phyloP scores from a whole-genome alignment of 2,329 filamentous ascomycete species.

The Fusarium phyllophilum region DNA sequence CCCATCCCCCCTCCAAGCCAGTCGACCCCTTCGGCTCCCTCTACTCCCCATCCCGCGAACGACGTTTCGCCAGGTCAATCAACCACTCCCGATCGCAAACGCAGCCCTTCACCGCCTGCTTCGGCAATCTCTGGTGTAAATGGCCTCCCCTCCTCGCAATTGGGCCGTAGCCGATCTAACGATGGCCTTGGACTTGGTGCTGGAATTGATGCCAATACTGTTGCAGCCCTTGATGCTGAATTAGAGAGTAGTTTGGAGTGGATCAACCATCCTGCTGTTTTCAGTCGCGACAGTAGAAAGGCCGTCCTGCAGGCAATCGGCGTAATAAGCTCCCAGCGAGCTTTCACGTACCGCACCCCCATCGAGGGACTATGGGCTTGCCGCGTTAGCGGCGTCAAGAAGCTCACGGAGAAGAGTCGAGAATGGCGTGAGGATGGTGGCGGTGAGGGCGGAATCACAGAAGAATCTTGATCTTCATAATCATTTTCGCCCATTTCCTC shows the following conservation, averaged over 20 bases:
- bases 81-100: constrained; percentile 64
- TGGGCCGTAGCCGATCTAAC: constrained; percentile 64
- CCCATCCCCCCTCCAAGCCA: constrained; percentile 76
- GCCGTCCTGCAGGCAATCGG: constrained; percentile 96
- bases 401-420: constrained; percentile 82
- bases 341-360: constrained; percentile 90
- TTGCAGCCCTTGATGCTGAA: constrained; percentile 88
- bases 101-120: constrained; percentile 64
- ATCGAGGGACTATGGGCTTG: constrained; percentile 91
- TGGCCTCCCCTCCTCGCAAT: constrained; percentile 54
- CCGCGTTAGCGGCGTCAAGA: constrained; percentile 82
- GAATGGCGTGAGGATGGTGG: constrained; percentile 92
- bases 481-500: constrained; percentile 16
- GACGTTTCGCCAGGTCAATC: constrained; percentile 57
- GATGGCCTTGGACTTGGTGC: constrained; percentile 69
- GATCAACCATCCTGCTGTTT: constrained; percentile 97
- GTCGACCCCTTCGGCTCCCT: constrained; percentile 52
- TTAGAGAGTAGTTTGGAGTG: constrained; percentile 92
- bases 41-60: constrained; percentile 59
- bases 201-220: constrained; percentile 85
- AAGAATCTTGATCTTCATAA: constrained; percentile 59
- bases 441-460: constrained; percentile 73
- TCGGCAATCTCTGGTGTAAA: constrained; percentile 56
- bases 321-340: constrained; percentile 93
- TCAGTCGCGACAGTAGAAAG: constrained; percentile 92